Evolutionary conservation across 83 land plant genomes (phyloP).

Genomic region (Thuja plicata): DNA sequence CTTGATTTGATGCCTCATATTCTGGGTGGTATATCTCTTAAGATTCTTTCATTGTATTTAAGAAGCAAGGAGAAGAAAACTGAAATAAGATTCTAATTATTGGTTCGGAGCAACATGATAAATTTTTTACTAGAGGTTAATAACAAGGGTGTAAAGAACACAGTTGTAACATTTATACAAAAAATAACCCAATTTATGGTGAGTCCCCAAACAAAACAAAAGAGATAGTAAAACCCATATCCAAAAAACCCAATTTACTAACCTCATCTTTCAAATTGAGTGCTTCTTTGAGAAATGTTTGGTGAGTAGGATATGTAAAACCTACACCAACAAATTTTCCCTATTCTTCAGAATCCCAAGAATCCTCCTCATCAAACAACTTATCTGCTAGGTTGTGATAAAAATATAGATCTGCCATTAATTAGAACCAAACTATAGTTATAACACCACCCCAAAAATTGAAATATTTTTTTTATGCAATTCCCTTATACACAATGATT

Average conservation of each 20-base stretch:
- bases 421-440: not conserved
- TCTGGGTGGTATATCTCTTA: no score
- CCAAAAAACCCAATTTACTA: not conserved
- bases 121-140: no score
- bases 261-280: not conserved
- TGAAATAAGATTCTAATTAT: not conserved
- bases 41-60: no score
- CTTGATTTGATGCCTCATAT: no score
- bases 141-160: no score
- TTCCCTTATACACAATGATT: not conserved
- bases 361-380: not conserved
- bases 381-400: not conserved
- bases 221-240: no score
- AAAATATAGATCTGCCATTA: not conserved
- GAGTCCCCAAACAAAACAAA: no score
- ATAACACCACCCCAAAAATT: no score
- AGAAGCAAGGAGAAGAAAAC: no score
- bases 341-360: not conserved
- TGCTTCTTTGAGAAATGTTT: not conserved
- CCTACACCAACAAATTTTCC: not conserved
- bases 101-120: not conserved
- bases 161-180: no score
- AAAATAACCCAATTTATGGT: no score
- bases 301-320: not conserved
- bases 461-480: no score